phyloP scores from a whole-genome alignment of 1,284 basidiomycete genomes.

The Malassezia restricta region DNA sequence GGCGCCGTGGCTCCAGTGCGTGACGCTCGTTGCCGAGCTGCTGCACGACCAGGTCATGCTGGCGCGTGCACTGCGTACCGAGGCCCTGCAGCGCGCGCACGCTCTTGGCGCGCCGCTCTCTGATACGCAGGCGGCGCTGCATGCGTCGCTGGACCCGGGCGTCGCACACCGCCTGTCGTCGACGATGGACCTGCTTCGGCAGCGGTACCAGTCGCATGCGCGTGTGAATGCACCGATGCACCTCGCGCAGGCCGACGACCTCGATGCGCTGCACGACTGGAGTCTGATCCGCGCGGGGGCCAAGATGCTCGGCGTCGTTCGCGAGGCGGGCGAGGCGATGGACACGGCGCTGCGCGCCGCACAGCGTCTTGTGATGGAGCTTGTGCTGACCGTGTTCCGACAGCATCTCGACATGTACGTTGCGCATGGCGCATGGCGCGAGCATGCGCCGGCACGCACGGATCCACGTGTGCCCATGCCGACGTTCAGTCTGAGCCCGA shows the following conservation, averaged over 20 bases:
- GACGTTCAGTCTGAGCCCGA: constrained; percentile 81
- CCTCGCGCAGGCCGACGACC: neutral
- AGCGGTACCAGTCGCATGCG: constrained; percentile 3
- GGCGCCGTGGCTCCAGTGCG: constrained; percentile 5
- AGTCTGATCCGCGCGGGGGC: constrained; percentile 10
- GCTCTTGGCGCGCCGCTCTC: neutral
- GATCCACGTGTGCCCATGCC: constrained; percentile 53
- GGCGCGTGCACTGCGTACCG: neutral
- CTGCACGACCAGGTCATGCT: neutral
- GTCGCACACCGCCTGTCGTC: neutral
- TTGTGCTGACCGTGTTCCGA: constrained; percentile 6
- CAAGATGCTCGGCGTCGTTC: neutral
- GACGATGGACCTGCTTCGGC: constrained; percentile 1
- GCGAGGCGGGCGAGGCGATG: neutral
- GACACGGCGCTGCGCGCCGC: constrained; percentile 1
- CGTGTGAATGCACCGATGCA: neutral
- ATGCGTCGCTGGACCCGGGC: neutral
- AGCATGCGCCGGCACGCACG: neutral
- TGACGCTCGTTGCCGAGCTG: neutral
- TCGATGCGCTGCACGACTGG: constrained; percentile 14
- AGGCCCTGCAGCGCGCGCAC: constrained; percentile 1
- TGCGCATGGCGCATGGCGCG: constrained; percentile 2
- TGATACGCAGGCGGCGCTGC: neutral
- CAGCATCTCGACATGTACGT: constrained; percentile 10
- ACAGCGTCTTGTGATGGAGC: constrained; percentile 8